Conservation (phyloP, 257 asterid species). For the Penstemon eatonii region DNA sequence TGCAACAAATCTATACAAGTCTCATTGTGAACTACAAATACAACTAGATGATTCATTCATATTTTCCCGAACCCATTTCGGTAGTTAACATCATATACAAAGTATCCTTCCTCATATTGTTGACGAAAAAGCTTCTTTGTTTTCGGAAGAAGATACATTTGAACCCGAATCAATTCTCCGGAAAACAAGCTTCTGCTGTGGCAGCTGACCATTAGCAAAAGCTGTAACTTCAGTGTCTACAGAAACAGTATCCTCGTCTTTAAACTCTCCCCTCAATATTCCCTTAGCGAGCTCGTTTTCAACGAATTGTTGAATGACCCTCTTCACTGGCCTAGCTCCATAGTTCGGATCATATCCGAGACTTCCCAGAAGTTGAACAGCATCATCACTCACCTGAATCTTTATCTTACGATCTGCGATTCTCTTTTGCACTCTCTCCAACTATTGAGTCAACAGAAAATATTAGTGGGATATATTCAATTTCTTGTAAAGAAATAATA, state of each 20-base stretch:
- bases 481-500: not conserved
- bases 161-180: conserved; percentile 42
- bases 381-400: conserved; percentile 71
- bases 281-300: conserved; percentile 95
- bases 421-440: conserved; percentile 84
- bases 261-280: conserved; percentile 80
- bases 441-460: conserved; percentile 39
- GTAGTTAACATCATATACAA: too few relatives aligned
- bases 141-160: conserved; percentile 41
- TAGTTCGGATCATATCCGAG: conserved; percentile 91
- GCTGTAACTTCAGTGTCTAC: conserved; percentile 77
- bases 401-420: conserved; percentile 78
- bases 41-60: too few relatives aligned
- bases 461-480: conserved; percentile 2
- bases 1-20: too few relatives aligned
- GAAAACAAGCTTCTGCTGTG: conserved; percentile 80
- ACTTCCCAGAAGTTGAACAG: conserved; percentile 65
- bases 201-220: conserved; percentile 76
- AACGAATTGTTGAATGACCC: conserved; percentile 77
- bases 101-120: conserved; percentile 30
- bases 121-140: conserved; percentile 46
- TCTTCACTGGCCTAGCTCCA: conserved; percentile 96
- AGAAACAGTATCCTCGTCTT: conserved; percentile 66
- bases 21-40: too few relatives aligned
- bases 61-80: too few relatives aligned